Evolutionary conservation across 140 eudicot genomes (phyloP), one percentile per base, ranked within the genome.

Genomic region (Stevia rebaudiana): DNA sequence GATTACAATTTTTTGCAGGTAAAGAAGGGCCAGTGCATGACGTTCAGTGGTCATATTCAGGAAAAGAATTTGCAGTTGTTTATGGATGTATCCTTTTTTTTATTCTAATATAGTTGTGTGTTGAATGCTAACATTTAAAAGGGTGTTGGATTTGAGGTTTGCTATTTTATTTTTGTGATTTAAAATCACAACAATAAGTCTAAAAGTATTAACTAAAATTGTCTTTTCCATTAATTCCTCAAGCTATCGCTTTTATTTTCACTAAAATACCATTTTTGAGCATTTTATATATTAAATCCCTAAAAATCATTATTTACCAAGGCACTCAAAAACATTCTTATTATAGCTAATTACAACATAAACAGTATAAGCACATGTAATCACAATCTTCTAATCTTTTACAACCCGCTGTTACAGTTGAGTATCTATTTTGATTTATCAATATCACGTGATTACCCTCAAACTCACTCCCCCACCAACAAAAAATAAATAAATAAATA

Each of bases 21-120:
- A 87, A 87, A 76, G 97, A 90, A 68, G 97, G 97, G 31, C 97
- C 97, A 57, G 86, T 90, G 54, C 97, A 90, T 78, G 97, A 90
- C 84, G 97, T 87, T 74, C 97, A 85, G 55, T 90, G 97, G 97
- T 90, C 97, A 28, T 62, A 31, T 62, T 78, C 95, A 0, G 95
- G 97, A 35, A 84, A 86, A 56, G 97, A 90, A 59, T 90, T 90
- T 79, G 94, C 95, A 49, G 97, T 80, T 71, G 97, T 87, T 63
- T 90, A 90, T 75, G 97, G 97, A 69, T 82, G 97, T 90, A 90
- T 87, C 94, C 97, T 80, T 77, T 25, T 47, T 58, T 36, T 37
- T 44, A 25, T 51, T 68, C 53, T 51, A 57, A 50, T 1, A 16
- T 16, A 22, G 39, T 3, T 55, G 28, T 78, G 10, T 19, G 48